phyloP scores from a whole-genome alignment of 140 eudicot species.

The Oenanthe javanica region DNA sequence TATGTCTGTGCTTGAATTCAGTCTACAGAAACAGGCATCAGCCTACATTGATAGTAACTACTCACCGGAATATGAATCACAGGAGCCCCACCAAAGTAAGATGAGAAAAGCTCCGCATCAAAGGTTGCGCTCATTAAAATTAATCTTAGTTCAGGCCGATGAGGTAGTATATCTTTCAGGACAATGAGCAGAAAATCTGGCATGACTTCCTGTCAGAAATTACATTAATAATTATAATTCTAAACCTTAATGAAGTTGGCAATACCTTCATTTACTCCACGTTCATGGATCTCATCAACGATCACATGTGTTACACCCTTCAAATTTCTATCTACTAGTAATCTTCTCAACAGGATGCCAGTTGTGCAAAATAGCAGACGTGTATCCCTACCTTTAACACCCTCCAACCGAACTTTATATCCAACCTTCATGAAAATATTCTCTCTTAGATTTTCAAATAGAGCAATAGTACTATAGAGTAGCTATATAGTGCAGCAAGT shows the following conservation, averaged over 20 bases:
- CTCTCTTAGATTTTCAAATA: neutral
- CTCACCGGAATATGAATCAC: slow-evolving; percentile 71
- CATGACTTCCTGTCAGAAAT: slow-evolving; percentile 21
- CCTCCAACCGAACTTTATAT: slow-evolving; percentile 92
- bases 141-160: slow-evolving; percentile 73
- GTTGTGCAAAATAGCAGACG: slow-evolving; percentile 94
- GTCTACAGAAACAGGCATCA: neutral
- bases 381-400: slow-evolving; percentile 94
- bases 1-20: neutral
- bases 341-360: slow-evolving; percentile 79
- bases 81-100: slow-evolving; percentile 83
- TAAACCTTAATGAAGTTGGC: slow-evolving; percentile 2
- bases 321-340: slow-evolving; percentile 69
- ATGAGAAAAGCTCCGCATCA: slow-evolving; percentile 80
- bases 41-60: neutral
- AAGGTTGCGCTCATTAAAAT: slow-evolving; percentile 95
- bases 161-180: slow-evolving; percentile 80
- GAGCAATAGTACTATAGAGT: neutral
- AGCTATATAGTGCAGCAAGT: neutral
- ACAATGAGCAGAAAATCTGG: slow-evolving; percentile 87
- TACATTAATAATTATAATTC: slow-evolving; percentile 5
- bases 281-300: slow-evolving; percentile 97
- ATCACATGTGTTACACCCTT: slow-evolving; percentile 91
- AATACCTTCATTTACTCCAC: slow-evolving; percentile 97
- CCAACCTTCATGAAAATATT: slow-evolving; percentile 57